These are phyloP conservation scores for Cenchrus fungigraminus DNA, from an alignment of 176 grass and related monocot genomes.

Conservation along the genomic window DNA sequence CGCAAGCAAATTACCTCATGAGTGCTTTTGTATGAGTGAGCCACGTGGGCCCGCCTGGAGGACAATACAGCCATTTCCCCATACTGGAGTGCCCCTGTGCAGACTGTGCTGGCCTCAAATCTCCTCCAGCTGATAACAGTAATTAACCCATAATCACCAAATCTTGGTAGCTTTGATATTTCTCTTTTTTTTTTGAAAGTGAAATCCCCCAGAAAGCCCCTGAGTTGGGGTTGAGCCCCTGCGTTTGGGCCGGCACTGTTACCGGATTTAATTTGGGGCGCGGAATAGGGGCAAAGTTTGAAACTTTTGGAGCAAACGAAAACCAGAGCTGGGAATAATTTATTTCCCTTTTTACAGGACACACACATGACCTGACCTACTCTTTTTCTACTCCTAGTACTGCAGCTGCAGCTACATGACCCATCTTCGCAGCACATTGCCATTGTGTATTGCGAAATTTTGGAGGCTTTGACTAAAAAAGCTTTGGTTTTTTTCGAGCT, in stretches of 20 bases:
- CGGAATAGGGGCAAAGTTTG: conserved; percentile 57
- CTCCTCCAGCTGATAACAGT: conserved; percentile 19
- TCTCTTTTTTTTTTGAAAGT: conserved; percentile 15
- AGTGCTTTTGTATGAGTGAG: background rate
- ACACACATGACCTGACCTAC: conserved; percentile 71
- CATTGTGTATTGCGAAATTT: conserved; percentile 71
- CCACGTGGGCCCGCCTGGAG: conserved; percentile 36
- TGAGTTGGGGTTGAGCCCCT: conserved; percentile 18
- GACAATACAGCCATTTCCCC: conserved; percentile 50
- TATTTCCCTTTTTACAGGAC: conserved; percentile 64
- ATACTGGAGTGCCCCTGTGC: conserved; percentile 40
- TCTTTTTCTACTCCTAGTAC: conserved; percentile 79
- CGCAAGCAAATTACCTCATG: conserved; percentile 30
- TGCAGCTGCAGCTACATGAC: conserved; percentile 7
- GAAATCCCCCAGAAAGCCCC: conserved; percentile 55
- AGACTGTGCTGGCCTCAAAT: conserved; percentile 34
- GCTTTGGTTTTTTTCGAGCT: conserved; percentile 58
- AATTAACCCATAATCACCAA: conserved; percentile 22
- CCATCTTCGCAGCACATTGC: conserved; percentile 28
- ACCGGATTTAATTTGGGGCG: conserved; percentile 41
- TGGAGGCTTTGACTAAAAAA: conserved; percentile 57
- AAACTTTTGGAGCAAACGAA: conserved; percentile 66
- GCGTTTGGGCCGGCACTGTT: conserved; percentile 40
- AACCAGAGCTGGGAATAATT: conserved; percentile 50
- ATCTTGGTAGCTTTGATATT: background rate